These are phyloP conservation scores for Agapanthus africanus DNA, from an alignment of 106 monocot genomes.

Conservation along the genomic window DNA sequence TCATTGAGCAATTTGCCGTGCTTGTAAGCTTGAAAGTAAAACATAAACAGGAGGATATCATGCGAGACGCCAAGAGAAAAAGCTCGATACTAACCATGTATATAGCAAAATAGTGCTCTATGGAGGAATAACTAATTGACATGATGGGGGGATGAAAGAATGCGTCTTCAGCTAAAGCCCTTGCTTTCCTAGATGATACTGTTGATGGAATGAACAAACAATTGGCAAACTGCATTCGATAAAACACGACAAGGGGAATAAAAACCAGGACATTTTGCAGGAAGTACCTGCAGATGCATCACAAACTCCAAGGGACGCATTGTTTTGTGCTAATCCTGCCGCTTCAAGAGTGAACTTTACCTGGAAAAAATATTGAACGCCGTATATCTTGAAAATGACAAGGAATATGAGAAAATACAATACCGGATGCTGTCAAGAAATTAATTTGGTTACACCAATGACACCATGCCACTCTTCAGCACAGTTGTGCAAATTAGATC, in stretches of 20 bases:
- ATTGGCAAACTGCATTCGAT: conserved; percentile 6
- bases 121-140: conserved; percentile 94
- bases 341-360: conserved; percentile 85
- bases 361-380: conserved; percentile 29
- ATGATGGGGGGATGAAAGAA: conserved; percentile 98
- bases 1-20: not conserved
- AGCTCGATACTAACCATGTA: conserved; percentile 70
- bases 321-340: conserved; percentile 50
- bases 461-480: too few relatives aligned
- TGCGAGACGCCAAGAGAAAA: not conserved
- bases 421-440: not conserved
- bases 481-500: too few relatives aligned
- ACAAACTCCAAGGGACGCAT: conserved; percentile 60
- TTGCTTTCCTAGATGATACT: conserved; percentile 76
- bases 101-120: conserved; percentile 91
- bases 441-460: not conserved
- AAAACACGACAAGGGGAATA: too few relatives aligned
- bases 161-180: conserved; percentile 90
- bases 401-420: not conserved
- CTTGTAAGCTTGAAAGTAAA: not conserved
- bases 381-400: not conserved
- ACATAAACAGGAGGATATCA: not conserved
- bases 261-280: too few relatives aligned
- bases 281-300: conserved; percentile 70
- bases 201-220: not conserved